Evolutionary conservation across 192 early-diverging fungal genomes (phyloP).

Genomic region (Backusella mclennaniae): DNA sequence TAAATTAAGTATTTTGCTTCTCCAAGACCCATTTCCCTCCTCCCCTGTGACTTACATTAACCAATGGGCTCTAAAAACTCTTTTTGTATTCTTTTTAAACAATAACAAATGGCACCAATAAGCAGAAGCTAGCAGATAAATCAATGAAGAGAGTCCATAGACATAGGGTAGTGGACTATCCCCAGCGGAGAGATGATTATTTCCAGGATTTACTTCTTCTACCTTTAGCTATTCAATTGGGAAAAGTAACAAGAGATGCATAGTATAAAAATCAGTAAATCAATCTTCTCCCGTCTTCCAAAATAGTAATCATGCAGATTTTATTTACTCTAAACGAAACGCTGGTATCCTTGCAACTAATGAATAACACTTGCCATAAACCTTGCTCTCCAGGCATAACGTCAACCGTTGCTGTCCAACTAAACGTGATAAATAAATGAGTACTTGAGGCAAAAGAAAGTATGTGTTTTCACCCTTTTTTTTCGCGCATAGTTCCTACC

Average conservation of each 20-base stretch:
- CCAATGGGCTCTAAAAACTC: conserved; percentile 49
- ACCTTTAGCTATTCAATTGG: conserved; percentile 37
- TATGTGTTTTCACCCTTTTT: not conserved
- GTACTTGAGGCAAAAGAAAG: too few species aligned
- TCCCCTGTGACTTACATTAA: conserved; percentile 39
- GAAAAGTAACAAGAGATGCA: not conserved
- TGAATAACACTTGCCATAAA: conserved; percentile 44
- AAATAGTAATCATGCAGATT: not conserved
- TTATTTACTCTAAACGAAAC: conserved; percentile 40
- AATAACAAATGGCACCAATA: conserved; percentile 35
- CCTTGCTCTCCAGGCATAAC: conserved; percentile 22
- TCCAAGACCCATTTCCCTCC: not conserved
- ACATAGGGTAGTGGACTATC: conserved; percentile 50
- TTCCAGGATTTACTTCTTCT: conserved; percentile 47
- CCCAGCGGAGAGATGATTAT: conserved; percentile 50
- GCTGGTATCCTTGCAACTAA: conserved; percentile 44
- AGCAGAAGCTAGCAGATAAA: conserved; percentile 35
- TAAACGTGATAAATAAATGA: not conserved
- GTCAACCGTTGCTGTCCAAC: not conserved
- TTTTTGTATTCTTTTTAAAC: conserved; percentile 36
- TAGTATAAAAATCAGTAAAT: not conserved
- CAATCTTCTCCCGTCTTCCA: not conserved
- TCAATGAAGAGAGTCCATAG: conserved; percentile 36
- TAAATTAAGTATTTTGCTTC: not conserved
- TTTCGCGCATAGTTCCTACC: too few species aligned